Evolutionary conservation across 1,284 basidiomycete species (phyloP), one percentile per base, ranked within the genome.

Genomic region (Veloboletus limbatus): DNA sequence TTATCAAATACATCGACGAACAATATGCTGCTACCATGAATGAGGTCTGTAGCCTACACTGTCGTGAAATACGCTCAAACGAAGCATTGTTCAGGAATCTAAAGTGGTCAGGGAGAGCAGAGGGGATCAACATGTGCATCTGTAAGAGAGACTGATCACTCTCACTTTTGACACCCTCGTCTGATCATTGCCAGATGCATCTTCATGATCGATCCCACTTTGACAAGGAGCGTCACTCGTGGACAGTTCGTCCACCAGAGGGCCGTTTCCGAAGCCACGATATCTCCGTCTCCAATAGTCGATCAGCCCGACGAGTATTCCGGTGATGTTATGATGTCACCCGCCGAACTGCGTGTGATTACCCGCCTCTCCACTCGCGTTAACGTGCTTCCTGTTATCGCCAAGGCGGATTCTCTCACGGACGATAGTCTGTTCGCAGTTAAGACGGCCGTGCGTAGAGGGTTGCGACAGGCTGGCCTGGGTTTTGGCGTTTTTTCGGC

Each of bases 51-150:
- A 8, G 32, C 34, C 43, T 17, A 25, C 36, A 33, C 18, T 21
- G 18, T 45, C 30, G 40, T 22, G 24, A 44, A 33, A 25, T 22
- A 4, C 17, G 36, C 33, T 14, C 41, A 21, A 25, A 49, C 30
- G 41, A 34, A 46, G 10, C 38, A 13, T 13, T 40, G 33, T 51
- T 41, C 50, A 90, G 88, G 88, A 91, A 74, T 85, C 83, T 49
- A 91, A 91, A 74, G 86, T 91, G 34, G 71, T 91, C 42, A 78
- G 88, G 54, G 81, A 88, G 61, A 88, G 79, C 69, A 89, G 85
- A 68, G 88, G 85, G 45, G 88, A 92, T 67, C 82, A 88, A 59
- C 86, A 90, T 59, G 81, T 92, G 58, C 85, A 92, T 68, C 67
- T 92, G 86, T 91, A 61, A 66, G 85, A 66, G 34, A 47, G 34